Base-by-base conservation (phyloP, 805 yeast genomes). In the Hanseniaspora hatyaiensis region DNA sequence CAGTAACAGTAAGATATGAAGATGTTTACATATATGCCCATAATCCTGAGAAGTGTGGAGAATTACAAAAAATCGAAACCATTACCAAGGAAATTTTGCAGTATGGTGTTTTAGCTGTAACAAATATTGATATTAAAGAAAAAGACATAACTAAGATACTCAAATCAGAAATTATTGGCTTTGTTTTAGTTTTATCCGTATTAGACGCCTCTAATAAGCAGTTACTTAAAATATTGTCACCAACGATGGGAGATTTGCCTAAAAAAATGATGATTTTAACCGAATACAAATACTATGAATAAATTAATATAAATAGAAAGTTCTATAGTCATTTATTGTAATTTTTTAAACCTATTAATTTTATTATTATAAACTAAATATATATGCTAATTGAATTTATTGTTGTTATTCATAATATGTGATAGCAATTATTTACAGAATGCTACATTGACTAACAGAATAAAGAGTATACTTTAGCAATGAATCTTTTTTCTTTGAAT, bases 161-260 rank as follows among this genome's bases (percentile, higher is more conserved):
- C 1, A 67, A 72, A 49, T 65, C 84, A 4, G 71, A 82, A 44
- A 78, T 85, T 0, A 59, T 84, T 53, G 97, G 98, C 0, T 89
- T 77, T 63, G 83, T 80, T 3, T 80, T 84, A 52, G 75, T 61
- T 9, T 65, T 71, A 15, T 80, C 77, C 52, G 83, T 78, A 19
- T 94, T 88, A 57, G 96, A 89, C 53, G 66, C 74, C 13, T 80
- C 78, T 57, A 71, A 74, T 13, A 80, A 75, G 54, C 58, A 84
- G 48, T 80, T 80, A 56, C 29, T 47, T 2, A 47, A 47, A 29
- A 69, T 92, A 8, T 67, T 89, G 52, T 69, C 87, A 52, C 97
- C 99, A 0, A 81, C 85, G 4, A 96, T 95, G 2, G 94, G 95
- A 1, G 67, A 80, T 34, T 66, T 88, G 20, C 98, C 98, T 0